phyloP scores from a whole-genome alignment of 1,284 basidiomycete genomes.

The Pseudozyma hubeiensis region DNA sequence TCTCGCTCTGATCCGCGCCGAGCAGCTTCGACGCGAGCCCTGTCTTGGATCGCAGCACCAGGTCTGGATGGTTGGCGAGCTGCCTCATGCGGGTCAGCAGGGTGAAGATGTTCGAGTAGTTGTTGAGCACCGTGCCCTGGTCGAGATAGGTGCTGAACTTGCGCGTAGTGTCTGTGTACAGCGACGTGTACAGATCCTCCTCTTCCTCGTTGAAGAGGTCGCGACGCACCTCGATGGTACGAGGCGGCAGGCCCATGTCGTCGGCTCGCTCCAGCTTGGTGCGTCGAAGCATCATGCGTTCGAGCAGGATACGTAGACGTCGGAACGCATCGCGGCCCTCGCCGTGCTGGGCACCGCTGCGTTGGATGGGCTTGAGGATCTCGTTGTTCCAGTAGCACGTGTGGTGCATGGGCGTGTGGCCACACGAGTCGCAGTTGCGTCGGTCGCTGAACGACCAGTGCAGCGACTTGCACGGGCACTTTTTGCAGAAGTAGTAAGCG shows the following conservation, averaged over 20 bases:
- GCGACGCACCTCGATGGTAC: conserved; percentile 86
- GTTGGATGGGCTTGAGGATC: conserved; percentile 67
- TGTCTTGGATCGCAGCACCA: conserved; percentile 89
- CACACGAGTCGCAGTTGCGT: conserved; percentile 86
- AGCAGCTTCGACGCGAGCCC: conserved; percentile 57
- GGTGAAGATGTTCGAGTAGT: conserved; percentile 71
- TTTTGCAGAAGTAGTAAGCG: conserved; percentile 74
- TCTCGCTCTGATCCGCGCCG: conserved; percentile 58
- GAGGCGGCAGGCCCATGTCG: conserved; percentile 95
- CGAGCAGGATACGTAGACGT: conserved; percentile 76
- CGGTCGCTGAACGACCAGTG: conserved; percentile 91
- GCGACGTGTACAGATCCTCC: conserved; percentile 90
- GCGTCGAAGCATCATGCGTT: conserved; percentile 91
- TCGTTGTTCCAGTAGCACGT: conserved; percentile 72
- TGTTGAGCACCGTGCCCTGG: conserved; percentile 80
- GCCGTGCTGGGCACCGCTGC: conserved; percentile 57
- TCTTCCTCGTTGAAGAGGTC: conserved; percentile 97
- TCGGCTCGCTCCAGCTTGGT: conserved; percentile 89
- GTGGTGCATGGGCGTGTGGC: conserved; percentile 94
- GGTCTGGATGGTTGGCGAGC: conserved; percentile 77
- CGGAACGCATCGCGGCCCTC: conserved; percentile 64
- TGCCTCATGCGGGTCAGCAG: conserved; percentile 68
- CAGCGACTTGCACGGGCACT: conserved; percentile 85
- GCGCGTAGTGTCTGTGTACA: conserved; percentile 92
- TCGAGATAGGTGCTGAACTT: conserved; percentile 91